A percentile compares a stretch with the other conserved stretches of the same genome.
Conservation (phyloP, 257 asterid species). For the Solanum megistacrolobum region DNA sequence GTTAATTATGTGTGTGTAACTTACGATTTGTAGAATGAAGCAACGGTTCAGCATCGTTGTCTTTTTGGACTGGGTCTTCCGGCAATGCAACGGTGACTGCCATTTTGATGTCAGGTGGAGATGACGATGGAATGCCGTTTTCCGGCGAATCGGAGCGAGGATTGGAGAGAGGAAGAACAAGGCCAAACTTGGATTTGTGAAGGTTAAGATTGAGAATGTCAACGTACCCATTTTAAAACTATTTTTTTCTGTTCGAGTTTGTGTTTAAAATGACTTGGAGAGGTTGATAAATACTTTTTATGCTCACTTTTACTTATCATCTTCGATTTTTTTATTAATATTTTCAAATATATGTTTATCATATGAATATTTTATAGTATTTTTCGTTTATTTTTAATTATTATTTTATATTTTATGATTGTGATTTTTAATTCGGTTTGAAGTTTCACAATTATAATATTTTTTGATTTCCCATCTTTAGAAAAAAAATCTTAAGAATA, state of each 20-base stretch:
- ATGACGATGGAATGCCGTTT: not conserved
- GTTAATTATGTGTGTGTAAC: slow-evolving; percentile 5
- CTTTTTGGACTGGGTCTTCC: slow-evolving; percentile 24
- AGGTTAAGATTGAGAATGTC: slow-evolving; percentile 31
- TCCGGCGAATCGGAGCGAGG: slow-evolving; percentile 4
- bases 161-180: slow-evolving; percentile 13
- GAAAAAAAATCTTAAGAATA: not conserved
- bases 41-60: slow-evolving; percentile 47
- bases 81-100: slow-evolving; percentile 34
- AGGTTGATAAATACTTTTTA: too few species aligned
- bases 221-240: slow-evolving; percentile 14
- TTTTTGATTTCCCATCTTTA: too few species aligned
- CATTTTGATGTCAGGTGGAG: slow-evolving; percentile 30
- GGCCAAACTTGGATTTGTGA: slow-evolving; percentile 26
- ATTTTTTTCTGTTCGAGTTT: not conserved
- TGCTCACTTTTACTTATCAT: too few species aligned
- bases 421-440: not conserved
- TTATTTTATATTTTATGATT: not conserved
- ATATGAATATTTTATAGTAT: too few species aligned
- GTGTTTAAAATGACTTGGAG: not conserved
- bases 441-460: not conserved
- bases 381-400: too few species aligned
- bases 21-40: slow-evolving; percentile 57
- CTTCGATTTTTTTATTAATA: too few species aligned
- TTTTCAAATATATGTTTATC: too few species aligned